Base-by-base conservation (phyloP, 179 eudicot species). In the Dionaea muscipula region DNA sequence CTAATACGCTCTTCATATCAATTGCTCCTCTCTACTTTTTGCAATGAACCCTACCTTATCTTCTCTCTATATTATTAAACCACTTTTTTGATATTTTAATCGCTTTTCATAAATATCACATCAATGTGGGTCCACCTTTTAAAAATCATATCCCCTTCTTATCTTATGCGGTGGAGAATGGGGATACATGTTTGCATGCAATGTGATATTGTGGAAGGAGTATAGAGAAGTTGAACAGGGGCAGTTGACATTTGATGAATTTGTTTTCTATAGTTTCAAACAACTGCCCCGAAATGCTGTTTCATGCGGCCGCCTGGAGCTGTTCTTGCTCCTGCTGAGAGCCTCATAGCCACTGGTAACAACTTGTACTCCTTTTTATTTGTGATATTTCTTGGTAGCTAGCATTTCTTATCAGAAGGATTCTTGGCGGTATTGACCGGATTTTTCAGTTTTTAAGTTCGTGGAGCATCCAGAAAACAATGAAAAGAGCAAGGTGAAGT, bases 301-400 rank as follows among this genome's bases (percentile, higher is more conserved):
- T 86, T 73, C 66, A 86, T 86, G 95, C 81, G 87, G 52, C 95
- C 95, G 26, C 95, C 94, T 40, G 95, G 94, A 39, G 94, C 86
- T 57, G 72, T 84, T 56, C 86, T 86, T 57, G 79, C 82, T 66
- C 95, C 95, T 57, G 84, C 89, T 24, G 94, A 86, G 67, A 81
- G 81, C 73, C 52, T 86, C 50, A 71, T 81, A 49, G 94, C 95
- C 27, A 86, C 95, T n/a, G 95, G 95, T 86, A 75, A 57, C 50
- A 20, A 38, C 61, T 58, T 19, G 36, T 43, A 26, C 24, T 18
- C 46, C 56, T 25, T 23, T 28, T 22, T 27, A 24, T 13, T 18
- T 13, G 39, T 27, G 0, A 26, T 35, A 52, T 62, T 18, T 53
- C 21, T 11, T 53, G 7, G 20, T 19, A 4, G 10, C 22, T 20